phyloP scores from a whole-genome alignment of 768 basidiomycete species.

The Lentinula lateritia region DNA sequence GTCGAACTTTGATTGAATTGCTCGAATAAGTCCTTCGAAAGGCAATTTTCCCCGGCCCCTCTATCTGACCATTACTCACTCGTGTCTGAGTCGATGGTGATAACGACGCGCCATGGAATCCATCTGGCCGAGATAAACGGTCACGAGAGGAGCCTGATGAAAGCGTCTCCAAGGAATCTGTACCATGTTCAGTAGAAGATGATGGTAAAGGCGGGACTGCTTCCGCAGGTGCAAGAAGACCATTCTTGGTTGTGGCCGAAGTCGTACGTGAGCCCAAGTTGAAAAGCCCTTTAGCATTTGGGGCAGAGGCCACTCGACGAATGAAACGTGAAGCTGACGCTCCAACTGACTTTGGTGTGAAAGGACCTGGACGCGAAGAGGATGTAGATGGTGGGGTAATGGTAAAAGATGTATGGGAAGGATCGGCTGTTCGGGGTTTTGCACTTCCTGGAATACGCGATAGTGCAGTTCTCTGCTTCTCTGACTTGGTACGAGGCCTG shows the following conservation, averaged over 20 bases:
- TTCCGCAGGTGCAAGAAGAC: conserved; percentile 69
- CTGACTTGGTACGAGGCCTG: conserved; percentile 37
- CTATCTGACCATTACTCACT: conserved; percentile 37
- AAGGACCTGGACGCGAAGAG: conserved; percentile 44
- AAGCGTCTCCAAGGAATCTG: conserved; percentile 70
- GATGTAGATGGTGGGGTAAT: conserved; percentile 22
- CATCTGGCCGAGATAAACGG: conserved; percentile 37
- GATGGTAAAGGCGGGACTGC: conserved; percentile 50
- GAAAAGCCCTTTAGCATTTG: conserved; percentile 92
- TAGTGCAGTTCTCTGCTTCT: conserved; percentile 30
- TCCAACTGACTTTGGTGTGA: conserved; percentile 65
- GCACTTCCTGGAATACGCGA: conserved; percentile 13
- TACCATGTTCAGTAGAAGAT: conserved; percentile 51
- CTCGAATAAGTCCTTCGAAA: conserved; percentile 96
- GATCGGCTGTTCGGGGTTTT: conserved; percentile 37
- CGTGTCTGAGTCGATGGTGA: conserved; percentile 37
- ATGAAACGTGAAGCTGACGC: conserved; percentile 84
- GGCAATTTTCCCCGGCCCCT: conserved; percentile 56
- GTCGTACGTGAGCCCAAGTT: conserved; percentile 50
- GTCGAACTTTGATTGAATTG: conserved; percentile 92
- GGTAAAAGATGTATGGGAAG: conserved; percentile 41
- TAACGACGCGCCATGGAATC: conserved; percentile 26
- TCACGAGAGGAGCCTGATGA: conserved; percentile 72
- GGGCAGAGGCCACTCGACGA: conserved; percentile 92
- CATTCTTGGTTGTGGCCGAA: conserved; percentile 63